Evolutionary conservation across 768 basidiomycete species (phyloP), one percentile per base, ranked within the genome.

Genomic region (Suillus hirtellus): DNA sequence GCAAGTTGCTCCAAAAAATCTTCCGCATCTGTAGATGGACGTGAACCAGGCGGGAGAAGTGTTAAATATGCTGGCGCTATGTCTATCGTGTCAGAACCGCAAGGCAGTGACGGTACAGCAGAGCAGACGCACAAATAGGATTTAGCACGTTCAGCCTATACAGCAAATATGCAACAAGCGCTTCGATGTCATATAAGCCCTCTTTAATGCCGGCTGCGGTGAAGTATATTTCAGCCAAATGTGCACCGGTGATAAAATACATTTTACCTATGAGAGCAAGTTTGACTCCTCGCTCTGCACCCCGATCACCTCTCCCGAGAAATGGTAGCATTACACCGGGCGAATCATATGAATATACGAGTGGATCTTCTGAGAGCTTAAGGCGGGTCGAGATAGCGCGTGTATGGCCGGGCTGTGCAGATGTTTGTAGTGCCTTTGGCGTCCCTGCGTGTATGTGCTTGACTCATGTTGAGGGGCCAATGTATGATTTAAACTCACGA

Each of bases 291-390:
- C 93, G 83, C 76, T 99, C 97, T 59, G 93, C 89, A 19, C 95
- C 96, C 66, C 83, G 83, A 61, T 85, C 82, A 5, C 97, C 97
- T 63, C 81, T 85, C 1, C 97, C 97, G 37, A 99, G 83, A 77
- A 90, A 99, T 12, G 95, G 94, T 49, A 97, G 81, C 96, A 99
- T 99, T 54, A 99, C 92, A 2, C 97, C 97, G 2, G 97, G 97
- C 10, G 93, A 89, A 79, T 99, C 97, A 70, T 89, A 95, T 4
- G 97, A 92, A 78, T 99, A 99, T 12, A 97, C 89, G 9, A 86
- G 78, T 2, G 95, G 95, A 61, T 89, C 82, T 63, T 89, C 74
- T 31, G 87, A 89, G 60, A 99, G 81, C 76, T 95, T 95, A 50
- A 99, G 81, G 40, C 93, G 87, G 11, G 92, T 96, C 6, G 96